A percentile compares a stretch with the other conserved stretches of the same genome.
Evolutionary conservation across 495 filamentous ascomycete genomes (phyloP).

Genomic region (Terfezia boudieri): DNA sequence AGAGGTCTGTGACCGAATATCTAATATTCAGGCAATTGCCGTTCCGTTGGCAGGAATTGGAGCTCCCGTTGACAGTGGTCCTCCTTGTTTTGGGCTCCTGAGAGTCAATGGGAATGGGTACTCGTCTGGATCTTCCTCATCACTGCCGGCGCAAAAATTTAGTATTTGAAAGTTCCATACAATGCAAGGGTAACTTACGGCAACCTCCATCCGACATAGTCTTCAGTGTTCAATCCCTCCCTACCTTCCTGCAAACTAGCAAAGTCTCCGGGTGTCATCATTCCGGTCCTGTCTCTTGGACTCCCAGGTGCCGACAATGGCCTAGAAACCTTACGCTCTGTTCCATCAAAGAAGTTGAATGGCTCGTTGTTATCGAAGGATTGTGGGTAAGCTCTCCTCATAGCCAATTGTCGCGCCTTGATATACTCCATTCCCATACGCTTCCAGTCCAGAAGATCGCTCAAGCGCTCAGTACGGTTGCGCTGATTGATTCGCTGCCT

Average conservation of each 20-base stretch:
- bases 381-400: constrained; percentile 73
- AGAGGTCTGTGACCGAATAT: too few relatives aligned
- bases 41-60: neutral
- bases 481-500: constrained; percentile 95
- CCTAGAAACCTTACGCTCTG: constrained; percentile 78
- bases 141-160: constrained; percentile 28
- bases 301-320: constrained; percentile 87
- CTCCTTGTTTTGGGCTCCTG: constrained; percentile 17
- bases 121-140: constrained; percentile 88
- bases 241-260: constrained; percentile 82
- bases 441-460: constrained; percentile 95
- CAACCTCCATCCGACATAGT: constrained; percentile 93
- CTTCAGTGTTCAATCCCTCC: constrained; percentile 85
- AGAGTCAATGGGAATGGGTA: constrained; percentile 82
- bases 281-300: constrained; percentile 69
- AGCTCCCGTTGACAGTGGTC: neutral
- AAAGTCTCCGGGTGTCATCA: constrained; percentile 99
- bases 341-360: constrained; percentile 63
- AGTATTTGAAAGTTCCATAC: constrained; percentile 6
- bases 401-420: constrained; percentile 81
- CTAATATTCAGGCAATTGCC: too few relatives aligned
- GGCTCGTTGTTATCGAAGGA: constrained; percentile 64
- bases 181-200: constrained; percentile 43
- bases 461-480: constrained; percentile 88
- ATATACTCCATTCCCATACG: constrained; percentile 98